Evolutionary conservation across 1,139 yeast genomes (phyloP), one percentile per base, ranked within the genome.

Genomic region (Protomyces lactucae-debilis): DNA sequence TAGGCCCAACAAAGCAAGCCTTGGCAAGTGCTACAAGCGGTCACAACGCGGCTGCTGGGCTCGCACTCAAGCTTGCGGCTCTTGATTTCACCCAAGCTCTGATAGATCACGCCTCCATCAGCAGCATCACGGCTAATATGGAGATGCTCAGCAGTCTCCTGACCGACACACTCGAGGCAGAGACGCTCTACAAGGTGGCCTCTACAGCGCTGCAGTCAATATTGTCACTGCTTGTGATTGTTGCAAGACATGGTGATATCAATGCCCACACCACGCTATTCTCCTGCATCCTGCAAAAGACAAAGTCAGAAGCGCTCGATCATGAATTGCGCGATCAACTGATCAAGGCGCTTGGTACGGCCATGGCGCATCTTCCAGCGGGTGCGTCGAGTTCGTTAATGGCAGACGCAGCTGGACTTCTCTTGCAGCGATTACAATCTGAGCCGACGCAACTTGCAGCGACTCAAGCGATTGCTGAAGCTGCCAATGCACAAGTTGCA

Each of bases 241-340:
- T 80, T 65, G 71, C 76, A 52, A 64, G 54, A 23, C 51, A 68
- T 72, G 40, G 53, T 61, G 40, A 59, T 51, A 65, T 69, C 40
- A 68, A 68, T 1, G 61, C 68, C 37, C 69, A 72, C n/a, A 70
- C 74, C 64, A 69, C 61, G 35, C 56, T 74, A 16, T 71, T 69
- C 37, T 64, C 69, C 1, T 71, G 74, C 6, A 71, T 79, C 25
- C 66, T 76, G 2, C 74, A 73, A n/a, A 81, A 79, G 63, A 76
- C 79, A 4, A 69, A 74, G 1, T 77, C 78, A 54, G 78, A 80
- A 55, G 75, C 76, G 14, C 78, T 78, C 65, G 82, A 85, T 6
- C 75, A 81, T 66, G 86, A 83, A 59, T 78, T 84, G 18, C 76
- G 85, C 59, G 82, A 80, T 67, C 76, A 76, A 56, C 78, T 85